Evolutionary conservation across 306 rosid species (phyloP), one percentile per base, ranked within the genome.

Genomic region (Citrullus mucosospermus): DNA sequence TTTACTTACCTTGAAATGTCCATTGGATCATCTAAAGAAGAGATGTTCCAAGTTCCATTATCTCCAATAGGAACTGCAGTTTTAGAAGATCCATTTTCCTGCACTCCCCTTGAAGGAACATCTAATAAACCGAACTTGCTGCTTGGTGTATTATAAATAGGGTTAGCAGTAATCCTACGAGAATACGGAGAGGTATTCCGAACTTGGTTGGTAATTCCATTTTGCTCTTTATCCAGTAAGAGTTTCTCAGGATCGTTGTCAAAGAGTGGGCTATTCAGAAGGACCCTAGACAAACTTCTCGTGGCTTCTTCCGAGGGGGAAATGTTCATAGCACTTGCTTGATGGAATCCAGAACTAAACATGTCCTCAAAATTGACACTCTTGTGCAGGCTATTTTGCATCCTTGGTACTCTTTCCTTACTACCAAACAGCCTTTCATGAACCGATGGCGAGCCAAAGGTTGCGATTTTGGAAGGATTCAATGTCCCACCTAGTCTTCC

Each of bases 1-100:
- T 78, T 78, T 22, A 81, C 82, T 86, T 82, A 96, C 98, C 93
- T 87, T 86, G 94, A 85, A 59, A 84, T 75, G 59, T 88, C 91
- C 93, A 89, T 87, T 39, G 86, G 82, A 69, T 91, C 88, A 67
- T 91, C 85, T 80, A 89, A 75, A 48, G 90, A 77, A 80, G 41
- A 78, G 17, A 61, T 22, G 30, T 86, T 82, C 96, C 86, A 81
- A 65, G 79, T 81, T 74, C 81, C 83, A 77, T 82, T 86, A 66
- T 88, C 90, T 85, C 68, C 81, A 72, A 66, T 88, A 7, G 86
- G 82, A 48, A 81, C 92, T 32, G 80, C 72, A 48, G 67, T 81
- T 83, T 86, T 87, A 69, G 86, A 76, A 74, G 84, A 79, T 70
- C 76, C 76, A 78, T 80, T 88, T 14, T 78, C 79, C 77, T 68